phyloP scores from a whole-genome alignment of 179 eudicot species.

The Camellia oleifera region DNA sequence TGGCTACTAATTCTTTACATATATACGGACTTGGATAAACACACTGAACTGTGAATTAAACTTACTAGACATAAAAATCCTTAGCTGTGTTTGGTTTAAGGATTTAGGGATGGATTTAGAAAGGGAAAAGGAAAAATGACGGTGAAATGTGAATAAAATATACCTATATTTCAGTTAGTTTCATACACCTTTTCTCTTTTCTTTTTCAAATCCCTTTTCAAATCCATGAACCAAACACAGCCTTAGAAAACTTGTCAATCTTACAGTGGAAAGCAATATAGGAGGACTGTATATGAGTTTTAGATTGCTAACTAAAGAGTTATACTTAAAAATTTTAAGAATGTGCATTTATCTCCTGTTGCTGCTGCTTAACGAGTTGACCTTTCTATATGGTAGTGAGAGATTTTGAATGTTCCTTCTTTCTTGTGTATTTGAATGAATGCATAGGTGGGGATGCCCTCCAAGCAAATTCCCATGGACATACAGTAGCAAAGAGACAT shows the following conservation, averaged over 20 bases:
- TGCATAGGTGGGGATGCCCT: slow-evolving; percentile 71
- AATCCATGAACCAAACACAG: no score
- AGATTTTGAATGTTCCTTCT: not conserved
- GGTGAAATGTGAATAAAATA: no score
- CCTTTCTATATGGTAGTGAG: not conserved
- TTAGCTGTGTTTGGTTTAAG: no score
- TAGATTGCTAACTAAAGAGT: not conserved
- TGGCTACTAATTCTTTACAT: not conserved
- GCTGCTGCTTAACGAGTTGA: not conserved
- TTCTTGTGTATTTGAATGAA: not conserved
- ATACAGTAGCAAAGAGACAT: slow-evolving; percentile 74
- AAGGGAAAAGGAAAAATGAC: no score
- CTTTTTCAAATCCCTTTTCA: no score
- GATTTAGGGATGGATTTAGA: no score
- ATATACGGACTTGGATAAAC: not conserved
- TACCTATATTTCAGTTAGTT: no score
- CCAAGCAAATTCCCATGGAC: slow-evolving; percentile 99
- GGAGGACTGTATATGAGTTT: not conserved
- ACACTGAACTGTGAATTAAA: not conserved
- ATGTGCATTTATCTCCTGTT: not conserved
- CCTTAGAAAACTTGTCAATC: not conserved
- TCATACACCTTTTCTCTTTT: no score
- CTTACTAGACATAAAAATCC: not conserved
- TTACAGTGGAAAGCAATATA: not conserved
- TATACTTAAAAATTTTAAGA: not conserved